These are phyloP conservation scores for Rubia balearica DNA, from an alignment of 305 asterid species.

Conservation along the genomic window DNA sequence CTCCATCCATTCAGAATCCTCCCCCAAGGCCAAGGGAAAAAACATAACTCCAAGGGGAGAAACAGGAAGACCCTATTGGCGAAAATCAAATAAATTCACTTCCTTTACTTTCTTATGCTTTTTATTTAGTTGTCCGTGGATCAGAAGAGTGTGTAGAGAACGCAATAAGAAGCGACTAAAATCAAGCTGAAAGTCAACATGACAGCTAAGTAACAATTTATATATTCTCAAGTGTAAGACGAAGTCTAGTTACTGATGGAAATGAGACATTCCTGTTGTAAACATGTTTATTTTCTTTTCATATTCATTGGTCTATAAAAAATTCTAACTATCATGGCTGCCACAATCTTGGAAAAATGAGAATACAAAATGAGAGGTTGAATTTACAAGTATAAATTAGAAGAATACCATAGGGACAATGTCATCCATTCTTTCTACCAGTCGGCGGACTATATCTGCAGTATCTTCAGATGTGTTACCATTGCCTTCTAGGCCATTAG, in stretches of 20 bases:
- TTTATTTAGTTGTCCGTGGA: neutral
- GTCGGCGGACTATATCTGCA: conserved; percentile 35
- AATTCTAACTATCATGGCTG: neutral
- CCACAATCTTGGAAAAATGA: neutral
- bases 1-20: neutral
- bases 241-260: neutral
- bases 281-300: neutral
- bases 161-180: neutral
- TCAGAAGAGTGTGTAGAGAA: conserved; percentile 4
- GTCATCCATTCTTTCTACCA: conserved; percentile 50
- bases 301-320: neutral
- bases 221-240: neutral
- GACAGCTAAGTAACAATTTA: neutral
- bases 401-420: conserved; percentile 67
- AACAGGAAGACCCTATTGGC: neutral
- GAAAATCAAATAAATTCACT: neutral
- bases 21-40: neutral
- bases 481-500: conserved; percentile 36
- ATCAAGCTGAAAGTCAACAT: neutral
- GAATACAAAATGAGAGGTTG: neutral
- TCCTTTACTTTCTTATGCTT: neutral
- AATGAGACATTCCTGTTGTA: neutral
- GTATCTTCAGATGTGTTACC: conserved; percentile 32
- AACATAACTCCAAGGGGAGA: neutral
- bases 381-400: neutral